Evolutionary conservation across 495 filamentous ascomycete species (phyloP).

Genomic region (Aspergillus homomorphus): DNA sequence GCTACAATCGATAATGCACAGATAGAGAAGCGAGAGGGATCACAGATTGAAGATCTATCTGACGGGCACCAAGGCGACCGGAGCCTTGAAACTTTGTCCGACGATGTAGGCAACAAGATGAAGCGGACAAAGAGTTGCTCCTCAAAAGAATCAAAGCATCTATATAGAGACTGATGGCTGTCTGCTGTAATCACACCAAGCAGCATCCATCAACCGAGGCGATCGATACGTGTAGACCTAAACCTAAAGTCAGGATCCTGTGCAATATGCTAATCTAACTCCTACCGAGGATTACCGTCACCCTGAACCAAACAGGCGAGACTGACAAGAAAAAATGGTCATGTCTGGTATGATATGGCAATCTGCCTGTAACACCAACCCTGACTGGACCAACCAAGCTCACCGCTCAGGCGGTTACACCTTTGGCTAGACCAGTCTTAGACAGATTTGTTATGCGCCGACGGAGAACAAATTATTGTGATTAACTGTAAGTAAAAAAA

Average conservation of each 20-base stretch:
- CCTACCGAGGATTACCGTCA: neutral
- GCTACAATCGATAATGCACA: neutral
- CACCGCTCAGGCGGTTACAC: too few species aligned
- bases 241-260: too few species aligned
- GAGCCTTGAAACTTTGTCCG: neutral
- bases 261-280: too few species aligned
- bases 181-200: too few species aligned
- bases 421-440: too few species aligned
- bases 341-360: neutral
- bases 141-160: too few species aligned
- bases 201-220: too few species aligned
- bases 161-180: too few species aligned
- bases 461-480: neutral
- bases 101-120: too few species aligned
- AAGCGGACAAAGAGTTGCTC: neutral
- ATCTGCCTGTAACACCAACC: neutral
- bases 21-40: neutral
- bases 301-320: neutral
- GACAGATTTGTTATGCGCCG: too few species aligned
- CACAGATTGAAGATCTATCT: neutral
- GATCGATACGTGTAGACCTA: neutral
- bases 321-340: neutral
- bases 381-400: neutral
- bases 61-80: neutral
- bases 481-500: neutral